Evolutionary conservation across 2,329 filamentous ascomycete species (phyloP), one percentile per base, ranked within the genome.

Genomic region (Didymella segeticola): DNA sequence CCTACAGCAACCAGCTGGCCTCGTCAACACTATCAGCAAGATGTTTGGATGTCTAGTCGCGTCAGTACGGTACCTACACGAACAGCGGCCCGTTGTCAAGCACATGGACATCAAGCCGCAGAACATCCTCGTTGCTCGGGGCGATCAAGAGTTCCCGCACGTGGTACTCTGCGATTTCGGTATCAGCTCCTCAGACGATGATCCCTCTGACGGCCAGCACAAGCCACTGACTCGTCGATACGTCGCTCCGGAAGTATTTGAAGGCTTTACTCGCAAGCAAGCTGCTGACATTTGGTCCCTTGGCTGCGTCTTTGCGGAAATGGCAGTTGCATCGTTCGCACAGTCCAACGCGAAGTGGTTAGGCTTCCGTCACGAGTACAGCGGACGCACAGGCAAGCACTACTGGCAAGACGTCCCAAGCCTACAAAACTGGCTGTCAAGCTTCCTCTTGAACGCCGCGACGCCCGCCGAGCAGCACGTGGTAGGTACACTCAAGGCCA

Each of bases 221-320:
- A 66, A 66, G 38, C 66, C 66, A 14, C 53, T 72, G 19, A 75
- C 71, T 33, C 67, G 67, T 39, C 66, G 67, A 57, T 75, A 75
- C 47, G 64, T 66, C 12, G 73, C 73, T 1, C 73, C 72, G 1
- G 73, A 76, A 49, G 68, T 73, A 4, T 61, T 66, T 2, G 57
- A 60, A n/a, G 65, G 67, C 26, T 57, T 60, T 15, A 57, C 56
- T 29, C 68, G 72, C 30, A 67, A 67, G 25, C 58, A 65, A 53
- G 65, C 69, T n/a, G 67, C 73, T 6, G 93, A 99, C 70, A 89
- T 98, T 55, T 99, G 95, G 95, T 96, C 92, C 15, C 83, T 99
- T 11, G 93, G 95, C 46, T 99, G 95, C 71, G 95, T 99, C 34
- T 91, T 99, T 62, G 83, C 96, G 26, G 95, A 99, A 76, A 98